These are phyloP conservation scores for Cyanidioschyzon merolae DNA, from an alignment of 23 red algal genomes.

Conservation along the genomic window DNA sequence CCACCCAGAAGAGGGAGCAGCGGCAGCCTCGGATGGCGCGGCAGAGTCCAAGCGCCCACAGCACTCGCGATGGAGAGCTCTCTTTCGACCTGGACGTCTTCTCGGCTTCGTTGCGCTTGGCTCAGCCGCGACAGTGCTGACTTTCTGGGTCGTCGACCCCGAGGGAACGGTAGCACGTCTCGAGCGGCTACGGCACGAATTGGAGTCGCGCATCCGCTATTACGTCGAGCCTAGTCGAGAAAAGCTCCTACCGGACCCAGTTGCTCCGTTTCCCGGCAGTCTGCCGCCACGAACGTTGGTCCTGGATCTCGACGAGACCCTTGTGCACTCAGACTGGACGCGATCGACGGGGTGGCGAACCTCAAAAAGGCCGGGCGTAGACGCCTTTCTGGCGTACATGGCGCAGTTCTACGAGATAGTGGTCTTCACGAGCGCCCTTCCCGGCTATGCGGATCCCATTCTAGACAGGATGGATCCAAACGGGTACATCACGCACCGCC, in stretches of 20 bases:
- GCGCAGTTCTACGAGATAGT: conserved; percentile 85
- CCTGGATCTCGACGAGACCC: conserved; percentile 79
- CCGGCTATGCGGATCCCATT: conserved; percentile 84
- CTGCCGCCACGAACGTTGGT: conserved; percentile 63
- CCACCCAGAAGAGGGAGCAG: no score
- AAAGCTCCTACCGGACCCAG: conserved; percentile 67
- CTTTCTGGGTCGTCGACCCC: neutral
- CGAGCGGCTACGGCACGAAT: neutral
- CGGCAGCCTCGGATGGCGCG: no score
- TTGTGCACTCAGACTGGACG: conserved; percentile 66
- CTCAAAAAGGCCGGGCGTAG: conserved; percentile 78
- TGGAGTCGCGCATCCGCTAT: conserved; percentile 21
- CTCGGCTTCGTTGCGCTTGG: neutral
- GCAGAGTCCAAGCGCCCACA: no score
- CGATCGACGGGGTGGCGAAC: conserved; percentile 70
- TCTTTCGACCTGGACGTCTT: neutral
- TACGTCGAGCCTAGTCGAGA: conserved; percentile 67
- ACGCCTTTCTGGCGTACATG: conserved; percentile 94
- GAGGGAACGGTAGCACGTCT: neutral
- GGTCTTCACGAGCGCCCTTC: conserved; percentile 49
- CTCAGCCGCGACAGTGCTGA: neutral
- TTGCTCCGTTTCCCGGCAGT: conserved; percentile 7
- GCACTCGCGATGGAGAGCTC: no score
- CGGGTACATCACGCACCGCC: conserved; percentile 53
- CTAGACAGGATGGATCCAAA: conserved; percentile 71